Percentiles rank a stretch among this genome's conserved stretches.
phyloP scores from a whole-genome alignment of 73 alveolate species.

The Paramecium sexaurelia region DNA sequence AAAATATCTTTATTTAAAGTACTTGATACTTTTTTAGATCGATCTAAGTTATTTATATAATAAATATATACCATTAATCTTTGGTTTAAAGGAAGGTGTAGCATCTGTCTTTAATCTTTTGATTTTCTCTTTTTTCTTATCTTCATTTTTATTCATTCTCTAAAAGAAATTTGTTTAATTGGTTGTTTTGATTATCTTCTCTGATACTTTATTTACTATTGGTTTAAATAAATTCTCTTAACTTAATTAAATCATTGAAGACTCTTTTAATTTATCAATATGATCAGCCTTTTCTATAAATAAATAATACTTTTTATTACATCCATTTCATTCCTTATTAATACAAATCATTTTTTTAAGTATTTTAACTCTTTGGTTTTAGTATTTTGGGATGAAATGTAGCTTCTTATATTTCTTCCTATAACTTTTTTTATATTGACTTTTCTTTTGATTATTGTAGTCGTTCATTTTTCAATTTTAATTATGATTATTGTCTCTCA shows the following conservation, averaged over 20 bases:
- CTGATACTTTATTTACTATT: conserved; percentile 15
- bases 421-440: background rate
- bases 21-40: conserved; percentile 5
- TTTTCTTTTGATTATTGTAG: conserved; percentile 14
- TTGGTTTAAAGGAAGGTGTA: conserved; percentile 1
- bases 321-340: conserved; percentile 8
- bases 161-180: conserved; percentile 1
- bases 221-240: background rate
- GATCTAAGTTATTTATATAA: background rate
- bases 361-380: background rate
- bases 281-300: conserved; percentile 14
- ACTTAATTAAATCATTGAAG: background rate
- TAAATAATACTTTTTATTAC: conserved; percentile 22
- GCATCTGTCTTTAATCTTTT: background rate
- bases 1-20: background rate
- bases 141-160: conserved; percentile 8
- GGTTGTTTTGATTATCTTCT: background rate
- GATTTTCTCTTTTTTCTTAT: background rate
- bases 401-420: background rate
- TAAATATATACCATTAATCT: background rate
- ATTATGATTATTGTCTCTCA: background rate
- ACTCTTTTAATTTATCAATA: background rate
- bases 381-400: conserved; percentile 28
- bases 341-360: background rate
- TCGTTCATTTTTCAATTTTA: conserved; percentile 7